phyloP scores from a whole-genome alignment of 495 filamentous ascomycete species.

The Penicillium flavigenum region DNA sequence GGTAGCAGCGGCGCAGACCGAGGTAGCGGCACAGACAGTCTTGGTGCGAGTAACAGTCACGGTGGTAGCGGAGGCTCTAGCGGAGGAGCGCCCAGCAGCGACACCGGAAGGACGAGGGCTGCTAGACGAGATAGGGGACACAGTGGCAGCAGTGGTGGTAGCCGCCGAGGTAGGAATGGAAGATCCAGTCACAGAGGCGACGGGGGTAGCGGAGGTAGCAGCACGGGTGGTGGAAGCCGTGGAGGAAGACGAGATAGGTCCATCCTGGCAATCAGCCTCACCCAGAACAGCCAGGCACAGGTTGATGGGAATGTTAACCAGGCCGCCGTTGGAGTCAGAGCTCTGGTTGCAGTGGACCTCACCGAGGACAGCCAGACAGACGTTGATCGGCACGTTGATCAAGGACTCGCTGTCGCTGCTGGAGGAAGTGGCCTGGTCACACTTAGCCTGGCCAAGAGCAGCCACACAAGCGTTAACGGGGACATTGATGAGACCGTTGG shows the following conservation, averaged over 20 bases:
- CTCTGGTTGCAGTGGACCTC: constrained; percentile 14
- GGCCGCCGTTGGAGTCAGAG: constrained; percentile 5
- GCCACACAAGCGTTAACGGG: constrained; percentile 29
- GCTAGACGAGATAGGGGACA: too few relatives aligned
- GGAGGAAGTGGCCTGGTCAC: constrained; percentile 26
- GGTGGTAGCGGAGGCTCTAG: too few relatives aligned
- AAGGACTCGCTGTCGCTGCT: constrained; percentile 19
- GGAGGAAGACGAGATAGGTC: neutral
- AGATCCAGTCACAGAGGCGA: too few relatives aligned
- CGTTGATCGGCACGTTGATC: constrained; percentile 36
- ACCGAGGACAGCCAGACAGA: constrained; percentile 25
- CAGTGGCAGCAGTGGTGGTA: too few relatives aligned
- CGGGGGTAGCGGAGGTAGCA: too few relatives aligned
- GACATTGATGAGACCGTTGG: constrained; percentile 28
- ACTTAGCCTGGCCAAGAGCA: constrained; percentile 33
- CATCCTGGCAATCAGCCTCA: constrained; percentile 26
- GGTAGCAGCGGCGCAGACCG: too few relatives aligned
- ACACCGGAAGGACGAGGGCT: too few relatives aligned
- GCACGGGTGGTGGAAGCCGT: too few relatives aligned
- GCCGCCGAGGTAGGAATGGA: too few relatives aligned
- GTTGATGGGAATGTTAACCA: constrained; percentile 16
- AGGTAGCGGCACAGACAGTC: too few relatives aligned
- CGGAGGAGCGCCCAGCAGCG: too few relatives aligned
- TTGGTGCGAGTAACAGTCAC: too few relatives aligned
- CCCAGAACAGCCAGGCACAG: constrained; percentile 29